Conservation (phyloP, 2,329 filamentous ascomycete species). For the Botrytis elliptica region DNA sequence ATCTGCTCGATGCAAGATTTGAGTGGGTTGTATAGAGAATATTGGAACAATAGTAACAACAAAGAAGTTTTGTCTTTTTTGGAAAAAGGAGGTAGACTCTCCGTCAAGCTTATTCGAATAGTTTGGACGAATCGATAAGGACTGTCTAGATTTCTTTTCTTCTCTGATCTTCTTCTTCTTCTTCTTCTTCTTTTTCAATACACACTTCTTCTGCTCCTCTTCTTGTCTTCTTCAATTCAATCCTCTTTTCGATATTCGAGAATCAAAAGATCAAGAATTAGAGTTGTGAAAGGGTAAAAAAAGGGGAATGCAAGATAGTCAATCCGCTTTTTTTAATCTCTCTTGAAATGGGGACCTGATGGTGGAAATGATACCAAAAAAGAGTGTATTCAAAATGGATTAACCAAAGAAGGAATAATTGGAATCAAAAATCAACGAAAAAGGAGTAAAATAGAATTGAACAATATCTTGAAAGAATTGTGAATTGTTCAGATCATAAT, state of each 20-base stretch:
- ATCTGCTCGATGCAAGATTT: constrained; percentile 2
- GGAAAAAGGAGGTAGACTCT: constrained; percentile 16
- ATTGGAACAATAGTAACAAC: constrained; percentile 23
- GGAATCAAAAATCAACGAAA: constrained; percentile 15
- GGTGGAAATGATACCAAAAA: constrained; percentile 1
- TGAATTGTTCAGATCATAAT: constrained; percentile 8
- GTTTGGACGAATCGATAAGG: constrained; percentile 5
- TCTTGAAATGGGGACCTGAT: neutral
- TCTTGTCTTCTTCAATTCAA: constrained; percentile 8
- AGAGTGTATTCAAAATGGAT: constrained; percentile 6
- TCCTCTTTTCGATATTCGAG: neutral
- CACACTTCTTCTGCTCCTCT: neutral
- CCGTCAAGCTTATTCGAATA: neutral
- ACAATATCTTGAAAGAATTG: constrained; percentile 8
- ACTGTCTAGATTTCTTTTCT: constrained; percentile 1
- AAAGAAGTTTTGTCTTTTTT: constrained; percentile 16
- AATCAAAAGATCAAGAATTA: neutral
- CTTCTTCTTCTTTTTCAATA: neutral
- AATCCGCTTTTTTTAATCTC: constrained; percentile 10
- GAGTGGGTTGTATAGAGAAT: neutral
- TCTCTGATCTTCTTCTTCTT: neutral
- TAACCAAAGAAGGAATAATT: constrained; percentile 21
- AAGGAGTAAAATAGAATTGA: constrained; percentile 5
- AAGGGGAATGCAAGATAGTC: constrained; percentile 3
- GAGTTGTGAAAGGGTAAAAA: constrained; percentile 8